These are phyloP conservation scores for Azolla pinnata DNA, from an alignment of 75 land plant species.

Conservation along the genomic window DNA sequence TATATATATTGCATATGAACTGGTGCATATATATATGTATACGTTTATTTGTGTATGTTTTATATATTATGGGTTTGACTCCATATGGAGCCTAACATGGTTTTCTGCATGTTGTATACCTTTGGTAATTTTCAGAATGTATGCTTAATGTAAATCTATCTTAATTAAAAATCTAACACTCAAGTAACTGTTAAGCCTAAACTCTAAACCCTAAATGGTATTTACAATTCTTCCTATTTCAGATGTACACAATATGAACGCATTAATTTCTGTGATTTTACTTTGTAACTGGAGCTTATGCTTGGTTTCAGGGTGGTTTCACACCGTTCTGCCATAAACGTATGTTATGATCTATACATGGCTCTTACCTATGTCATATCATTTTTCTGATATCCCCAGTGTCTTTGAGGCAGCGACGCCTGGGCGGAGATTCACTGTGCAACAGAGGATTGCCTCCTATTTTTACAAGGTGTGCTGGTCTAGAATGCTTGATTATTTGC, in stretches of 20 bases:
- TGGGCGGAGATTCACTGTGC: constrained; percentile 57
- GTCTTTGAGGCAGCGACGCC: constrained; percentile 93
- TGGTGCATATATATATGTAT: not conserved
- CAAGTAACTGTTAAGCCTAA: not conserved
- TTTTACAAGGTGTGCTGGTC: constrained; percentile 92
- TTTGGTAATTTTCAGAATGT: not conserved
- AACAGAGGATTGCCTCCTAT: constrained; percentile 66
- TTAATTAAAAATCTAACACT: not conserved
- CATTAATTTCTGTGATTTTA: not conserved
- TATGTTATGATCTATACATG: not conserved
- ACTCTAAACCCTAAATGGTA: not conserved
- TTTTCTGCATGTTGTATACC: not conserved
- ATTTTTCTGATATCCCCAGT: too few species aligned
- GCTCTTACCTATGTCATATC: not conserved
- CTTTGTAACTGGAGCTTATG: not conserved
- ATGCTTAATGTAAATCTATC: not conserved
- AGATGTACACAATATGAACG: not conserved
- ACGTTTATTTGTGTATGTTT: not conserved
- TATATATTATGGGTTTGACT: not conserved
- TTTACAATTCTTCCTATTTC: too few species aligned
- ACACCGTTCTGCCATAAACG: not conserved
- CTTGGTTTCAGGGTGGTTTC: too few species aligned
- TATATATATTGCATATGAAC: too few species aligned
- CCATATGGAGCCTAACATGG: not conserved
- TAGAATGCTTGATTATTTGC: too few species aligned